Conservation (phyloP, 2,329 filamentous ascomycete genomes). For the Fusarium oxysporum region DNA sequence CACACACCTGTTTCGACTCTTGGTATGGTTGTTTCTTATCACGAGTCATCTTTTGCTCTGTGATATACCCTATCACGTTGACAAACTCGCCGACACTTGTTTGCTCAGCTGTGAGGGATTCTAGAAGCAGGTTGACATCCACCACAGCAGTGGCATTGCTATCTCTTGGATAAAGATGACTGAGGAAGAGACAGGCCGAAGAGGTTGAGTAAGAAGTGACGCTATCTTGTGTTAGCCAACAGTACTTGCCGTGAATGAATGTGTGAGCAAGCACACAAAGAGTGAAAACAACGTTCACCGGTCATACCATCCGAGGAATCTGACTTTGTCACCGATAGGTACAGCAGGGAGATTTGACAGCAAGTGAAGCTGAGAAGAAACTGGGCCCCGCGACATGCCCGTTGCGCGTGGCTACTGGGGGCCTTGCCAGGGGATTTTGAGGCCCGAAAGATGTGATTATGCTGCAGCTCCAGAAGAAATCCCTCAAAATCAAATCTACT, state of each 20-base stretch:
- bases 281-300: constrained; percentile 5
- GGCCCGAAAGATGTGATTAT: constrained; percentile 36
- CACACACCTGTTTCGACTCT: constrained; percentile 49
- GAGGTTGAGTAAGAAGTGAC: constrained; percentile 63
- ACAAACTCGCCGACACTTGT: constrained; percentile 85
- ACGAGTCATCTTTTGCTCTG: constrained; percentile 39
- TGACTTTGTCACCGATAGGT: constrained; percentile 78
- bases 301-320: constrained; percentile 90
- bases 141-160: constrained; percentile 67
- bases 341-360: constrained; percentile 68
- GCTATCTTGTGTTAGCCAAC: constrained; percentile 51
- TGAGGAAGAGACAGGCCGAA: constrained; percentile 72
- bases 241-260: constrained; percentile 41
- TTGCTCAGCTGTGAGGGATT: constrained; percentile 70
- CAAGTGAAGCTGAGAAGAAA: constrained; percentile 73
- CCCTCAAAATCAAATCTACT: constrained; percentile 7
- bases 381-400: constrained; percentile 67
- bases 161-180: constrained; percentile 71
- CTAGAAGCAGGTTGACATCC: constrained; percentile 77
- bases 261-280: constrained; percentile 11
- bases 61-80: constrained; percentile 87
- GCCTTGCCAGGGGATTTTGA: constrained; percentile 14
- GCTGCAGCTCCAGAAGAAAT: constrained; percentile 32
- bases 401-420: constrained; percentile 10
- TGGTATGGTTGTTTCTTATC: constrained; percentile 12